phyloP scores from a whole-genome alignment of 306 rosid species.

The Begonia loranthoides region DNA sequence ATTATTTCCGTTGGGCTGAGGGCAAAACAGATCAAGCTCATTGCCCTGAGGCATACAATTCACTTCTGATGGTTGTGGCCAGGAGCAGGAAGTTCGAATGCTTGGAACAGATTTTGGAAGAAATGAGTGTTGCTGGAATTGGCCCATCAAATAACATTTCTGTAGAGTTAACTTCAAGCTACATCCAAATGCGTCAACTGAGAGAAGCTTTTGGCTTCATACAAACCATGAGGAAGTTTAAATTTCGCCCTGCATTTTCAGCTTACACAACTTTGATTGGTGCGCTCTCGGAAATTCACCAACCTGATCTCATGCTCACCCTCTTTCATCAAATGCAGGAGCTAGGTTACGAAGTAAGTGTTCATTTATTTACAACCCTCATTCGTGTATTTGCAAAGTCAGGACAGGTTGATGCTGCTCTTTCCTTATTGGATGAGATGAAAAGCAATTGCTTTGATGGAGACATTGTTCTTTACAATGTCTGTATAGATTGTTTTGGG shows the following conservation, averaged over 20 bases:
- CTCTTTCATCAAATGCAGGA: slow-evolving; percentile 89
- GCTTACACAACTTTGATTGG: slow-evolving; percentile 82
- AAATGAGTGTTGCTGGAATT: slow-evolving; percentile 85
- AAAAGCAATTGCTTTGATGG: slow-evolving; percentile 57
- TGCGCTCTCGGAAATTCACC: slow-evolving; percentile 44
- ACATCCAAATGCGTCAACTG: slow-evolving; percentile 33
- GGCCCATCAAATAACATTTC: slow-evolving; percentile 42
- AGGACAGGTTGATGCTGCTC: slow-evolving; percentile 73
- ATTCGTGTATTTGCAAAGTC: slow-evolving; percentile 68
- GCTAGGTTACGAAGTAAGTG: slow-evolving; percentile 72
- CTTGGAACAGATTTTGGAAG: slow-evolving; percentile 67
- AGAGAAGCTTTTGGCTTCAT: slow-evolving; percentile 54
- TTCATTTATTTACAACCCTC: slow-evolving; percentile 81
- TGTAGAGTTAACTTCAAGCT: slow-evolving; percentile 47
- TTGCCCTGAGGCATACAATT: slow-evolving; percentile 52
- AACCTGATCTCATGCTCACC: slow-evolving; percentile 49
- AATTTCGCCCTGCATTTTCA: slow-evolving; percentile 83
- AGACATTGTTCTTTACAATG: slow-evolving; percentile 79
- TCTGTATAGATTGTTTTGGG: slow-evolving; percentile 87
- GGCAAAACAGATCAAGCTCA: slow-evolving; percentile 46
- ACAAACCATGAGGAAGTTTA: slow-evolving; percentile 81
- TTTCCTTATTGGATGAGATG: slow-evolving; percentile 87
- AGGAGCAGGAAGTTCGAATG: slow-evolving; percentile 40
- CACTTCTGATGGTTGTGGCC: slow-evolving; percentile 77
- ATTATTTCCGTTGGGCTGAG: slow-evolving; percentile 76